Evolutionary conservation across 2,329 filamentous ascomycete genomes (phyloP).

Genomic region (Ilyonectria sp.): DNA sequence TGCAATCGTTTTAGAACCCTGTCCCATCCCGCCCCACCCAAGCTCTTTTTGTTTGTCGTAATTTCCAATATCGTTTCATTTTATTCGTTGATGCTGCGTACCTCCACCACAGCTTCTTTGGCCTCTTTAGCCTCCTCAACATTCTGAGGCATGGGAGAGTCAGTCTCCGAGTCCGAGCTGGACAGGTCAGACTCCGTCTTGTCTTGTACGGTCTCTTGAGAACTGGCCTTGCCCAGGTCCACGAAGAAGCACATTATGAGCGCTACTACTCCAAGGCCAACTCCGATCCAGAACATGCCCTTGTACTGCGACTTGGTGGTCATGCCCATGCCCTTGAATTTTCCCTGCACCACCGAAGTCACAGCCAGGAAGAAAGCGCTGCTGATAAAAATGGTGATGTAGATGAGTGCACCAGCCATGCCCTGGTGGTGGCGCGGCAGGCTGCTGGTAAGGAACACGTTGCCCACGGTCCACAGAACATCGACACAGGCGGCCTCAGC

Average conservation of each 20-base stretch:
- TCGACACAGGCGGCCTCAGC: slow-evolving; percentile 76
- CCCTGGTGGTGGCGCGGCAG: slow-evolving; percentile 73
- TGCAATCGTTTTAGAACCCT: neutral
- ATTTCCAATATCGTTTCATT: neutral
- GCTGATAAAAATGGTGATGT: slow-evolving; percentile 72
- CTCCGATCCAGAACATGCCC: slow-evolving; percentile 73
- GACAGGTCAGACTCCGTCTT: slow-evolving; percentile 29
- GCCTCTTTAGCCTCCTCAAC: slow-evolving; percentile 4
- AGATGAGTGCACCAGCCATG: slow-evolving; percentile 74
- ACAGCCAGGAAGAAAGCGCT: slow-evolving; percentile 75
- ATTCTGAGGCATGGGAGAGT: slow-evolving; percentile 1
- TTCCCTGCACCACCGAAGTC: slow-evolving; percentile 66
- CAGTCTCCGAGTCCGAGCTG: slow-evolving; percentile 9
- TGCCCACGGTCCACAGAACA: slow-evolving; percentile 75
- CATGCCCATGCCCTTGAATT: slow-evolving; percentile 55
- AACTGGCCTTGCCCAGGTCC: slow-evolving; percentile 44
- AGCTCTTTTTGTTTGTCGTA: neutral
- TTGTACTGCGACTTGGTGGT: slow-evolving; percentile 69
- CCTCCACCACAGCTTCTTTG: slow-evolving; percentile 12
- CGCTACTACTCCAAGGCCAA: slow-evolving; percentile 64
- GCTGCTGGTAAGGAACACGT: slow-evolving; percentile 76
- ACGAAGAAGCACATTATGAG: slow-evolving; percentile 57
- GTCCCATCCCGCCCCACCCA: neutral
- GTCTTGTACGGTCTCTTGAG: slow-evolving; percentile 39
- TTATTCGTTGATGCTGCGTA: neutral